A percentile compares a stretch with the other conserved stretches of the same genome.
phyloP scores from a whole-genome alignment of 1,284 basidiomycete genomes.

The Leccinum huronense region DNA sequence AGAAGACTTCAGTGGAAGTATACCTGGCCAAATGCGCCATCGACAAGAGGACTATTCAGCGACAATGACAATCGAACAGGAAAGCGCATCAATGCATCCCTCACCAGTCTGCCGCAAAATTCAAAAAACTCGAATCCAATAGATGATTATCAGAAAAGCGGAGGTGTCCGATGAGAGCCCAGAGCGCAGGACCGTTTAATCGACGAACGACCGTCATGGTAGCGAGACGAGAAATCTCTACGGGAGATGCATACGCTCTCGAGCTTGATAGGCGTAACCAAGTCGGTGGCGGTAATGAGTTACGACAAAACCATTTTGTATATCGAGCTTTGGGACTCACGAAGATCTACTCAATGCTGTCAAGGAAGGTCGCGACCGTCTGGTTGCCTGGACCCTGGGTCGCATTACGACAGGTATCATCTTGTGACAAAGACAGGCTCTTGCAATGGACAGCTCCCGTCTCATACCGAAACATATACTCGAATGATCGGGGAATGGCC shows the following conservation, averaged over 20 bases:
- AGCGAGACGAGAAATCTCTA: conserved; percentile 43
- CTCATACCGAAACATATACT: conserved; percentile 45
- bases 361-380: conserved; percentile 38
- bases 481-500: conserved; percentile 36
- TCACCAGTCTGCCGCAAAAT: conserved; percentile 33
- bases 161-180: conserved; percentile 44
- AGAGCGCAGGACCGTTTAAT: conserved; percentile 44
- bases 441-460: conserved; percentile 45
- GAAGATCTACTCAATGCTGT: conserved; percentile 41
- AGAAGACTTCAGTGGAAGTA: conserved; percentile 38
- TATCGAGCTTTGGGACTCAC: conserved; percentile 36
- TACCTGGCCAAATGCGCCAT: conserved; percentile 43
- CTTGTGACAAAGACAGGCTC: conserved; percentile 34
- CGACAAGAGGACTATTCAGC: conserved; percentile 13
- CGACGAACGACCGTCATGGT: conserved; percentile 34
- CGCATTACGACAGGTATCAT: conserved; percentile 8
- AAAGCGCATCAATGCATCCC: conserved; percentile 10
- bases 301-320: background rate
- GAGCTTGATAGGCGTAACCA: conserved; percentile 33
- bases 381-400: conserved; percentile 12
- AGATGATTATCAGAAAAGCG: conserved; percentile 43
- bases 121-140: conserved; percentile 37
- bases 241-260: conserved; percentile 32
- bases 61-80: background rate
- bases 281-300: background rate